Percentiles rank a stretch among this genome's conserved stretches.
phyloP scores from a whole-genome alignment of 2,329 filamentous ascomycete genomes.

The Sclerotiophoma versabilis region DNA sequence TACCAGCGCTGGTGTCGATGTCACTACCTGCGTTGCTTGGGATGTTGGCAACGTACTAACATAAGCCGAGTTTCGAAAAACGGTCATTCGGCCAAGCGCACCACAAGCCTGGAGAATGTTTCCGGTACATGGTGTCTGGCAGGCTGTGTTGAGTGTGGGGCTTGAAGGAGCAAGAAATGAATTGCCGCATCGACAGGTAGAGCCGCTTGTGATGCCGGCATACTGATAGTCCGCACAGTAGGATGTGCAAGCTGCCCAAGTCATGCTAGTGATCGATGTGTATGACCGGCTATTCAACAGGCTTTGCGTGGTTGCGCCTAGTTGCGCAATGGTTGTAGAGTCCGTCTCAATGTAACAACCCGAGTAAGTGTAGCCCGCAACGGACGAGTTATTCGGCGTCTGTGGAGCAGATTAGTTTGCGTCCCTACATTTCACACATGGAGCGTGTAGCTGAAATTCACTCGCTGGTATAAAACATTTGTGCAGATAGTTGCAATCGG shows the following conservation, averaged over 20 bases:
- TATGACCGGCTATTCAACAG: neutral
- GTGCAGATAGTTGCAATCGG: too few species aligned
- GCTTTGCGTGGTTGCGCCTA: neutral
- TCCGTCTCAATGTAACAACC: neutral
- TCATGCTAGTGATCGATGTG: neutral
- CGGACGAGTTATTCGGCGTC: neutral
- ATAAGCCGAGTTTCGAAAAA: too few species aligned
- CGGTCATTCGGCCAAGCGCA: too few species aligned
- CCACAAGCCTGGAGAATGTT: neutral
- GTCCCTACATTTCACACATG: too few species aligned
- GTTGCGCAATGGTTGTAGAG: neutral
- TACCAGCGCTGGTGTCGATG: too few species aligned
- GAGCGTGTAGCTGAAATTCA: too few species aligned
- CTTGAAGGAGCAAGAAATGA: neutral
- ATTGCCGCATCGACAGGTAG: slow-evolving; percentile 2
- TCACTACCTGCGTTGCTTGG: too few species aligned
- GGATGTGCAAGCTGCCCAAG: neutral
- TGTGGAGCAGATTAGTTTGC: too few species aligned
- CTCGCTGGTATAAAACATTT: too few species aligned
- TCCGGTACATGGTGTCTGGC: neutral
- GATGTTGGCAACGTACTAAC: too few species aligned
- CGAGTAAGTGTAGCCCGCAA: neutral
- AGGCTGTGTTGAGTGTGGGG: neutral
- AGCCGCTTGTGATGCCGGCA: neutral
- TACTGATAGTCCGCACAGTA: slow-evolving; percentile 2